These are phyloP conservation scores for Deakozyma indianensis DNA, from an alignment of 805 yeast species.

Conservation along the genomic window DNA sequence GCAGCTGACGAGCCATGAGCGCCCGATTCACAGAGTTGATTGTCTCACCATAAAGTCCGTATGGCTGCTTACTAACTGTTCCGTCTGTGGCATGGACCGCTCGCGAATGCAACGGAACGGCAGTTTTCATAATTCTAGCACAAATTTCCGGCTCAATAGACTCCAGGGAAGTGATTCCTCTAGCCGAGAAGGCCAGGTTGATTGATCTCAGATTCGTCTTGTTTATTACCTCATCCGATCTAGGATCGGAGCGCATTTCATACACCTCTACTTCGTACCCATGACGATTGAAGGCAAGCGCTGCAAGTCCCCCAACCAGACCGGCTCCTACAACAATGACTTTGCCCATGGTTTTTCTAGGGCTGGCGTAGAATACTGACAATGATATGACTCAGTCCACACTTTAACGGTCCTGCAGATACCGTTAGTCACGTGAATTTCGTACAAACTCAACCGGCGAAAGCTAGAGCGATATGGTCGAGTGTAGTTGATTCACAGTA, in stretches of 20 bases:
- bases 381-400: too few relatives aligned
- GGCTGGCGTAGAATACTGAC: neutral
- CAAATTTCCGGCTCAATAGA: conserved; percentile 49
- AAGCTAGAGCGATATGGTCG: too few relatives aligned
- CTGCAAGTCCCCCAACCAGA: conserved; percentile 73
- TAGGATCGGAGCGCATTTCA: conserved; percentile 61
- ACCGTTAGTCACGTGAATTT: too few relatives aligned
- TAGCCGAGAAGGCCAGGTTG: conserved; percentile 73
- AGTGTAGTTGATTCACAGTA: too few relatives aligned
- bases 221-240: conserved; percentile 19
- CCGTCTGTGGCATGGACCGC: conserved; percentile 73
- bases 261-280: conserved; percentile 62
- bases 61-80: conserved; percentile 47
- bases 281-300: conserved; percentile 58
- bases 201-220: conserved; percentile 35
- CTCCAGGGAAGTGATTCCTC: conserved; percentile 63
- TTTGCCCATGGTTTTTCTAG: neutral
- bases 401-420: too few relatives aligned
- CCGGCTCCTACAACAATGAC: conserved; percentile 67
- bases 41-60: conserved; percentile 70
- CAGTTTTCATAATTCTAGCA: conserved; percentile 35
- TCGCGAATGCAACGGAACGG: conserved; percentile 79
- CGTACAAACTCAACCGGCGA: too few relatives aligned
- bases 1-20: conserved; percentile 45
- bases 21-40: conserved; percentile 79